Evolutionary conservation across 2,329 filamentous ascomycete species (phyloP), one percentile per base, ranked within the genome.

Genomic region (Proliferodiscus dingleyae): DNA sequence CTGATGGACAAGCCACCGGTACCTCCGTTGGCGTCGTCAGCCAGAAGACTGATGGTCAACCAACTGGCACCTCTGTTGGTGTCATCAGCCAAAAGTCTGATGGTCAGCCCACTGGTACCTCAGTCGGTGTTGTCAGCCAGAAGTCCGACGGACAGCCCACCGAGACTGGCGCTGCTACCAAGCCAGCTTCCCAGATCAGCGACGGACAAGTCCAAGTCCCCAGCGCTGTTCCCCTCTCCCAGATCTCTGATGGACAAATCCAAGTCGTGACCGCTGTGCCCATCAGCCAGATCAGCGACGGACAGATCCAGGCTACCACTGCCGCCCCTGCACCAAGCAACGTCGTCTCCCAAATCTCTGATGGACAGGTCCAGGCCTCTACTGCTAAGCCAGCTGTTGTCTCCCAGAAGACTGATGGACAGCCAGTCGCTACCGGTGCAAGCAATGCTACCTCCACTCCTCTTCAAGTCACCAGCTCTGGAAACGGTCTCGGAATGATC

Each of bases 291-390:
- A 61, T 65, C 38, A 43, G 49, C 30, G 64, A 59, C 16, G 67
- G 69, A 18, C 71, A 81, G 55, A 64, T 77, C 41, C 74, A 81
- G 48, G 70, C 63, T 18, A 68, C 69, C 50, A 72, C 69, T 2
- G 71, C 68, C 0, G 41, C 36, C 46, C 34, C 43, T 28, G 51
- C 61, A 26, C 32, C 47, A 30, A 30, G 50, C 41, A 29, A 28
- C 30, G 39, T 49, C 38, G 47, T 62, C 23, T 46, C 55, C 24
- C 63, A 66, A 46, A 63, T 65, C 43, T 51, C 48, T 13, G 65
- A 68, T 43, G 64, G 64, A 32, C 65, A 68, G 42, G 41, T 62
- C 30, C 62, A 64, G 43, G 55, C 46, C 34, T 37, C 46, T 28
- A 52, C 51, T 16, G 41, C 46, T 22, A 26, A 33, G 18, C 23